Evolutionary conservation across 2,329 filamentous ascomycete genomes (phyloP), one percentile per base, ranked within the genome.

Genomic region (Trichoderma harzianum): DNA sequence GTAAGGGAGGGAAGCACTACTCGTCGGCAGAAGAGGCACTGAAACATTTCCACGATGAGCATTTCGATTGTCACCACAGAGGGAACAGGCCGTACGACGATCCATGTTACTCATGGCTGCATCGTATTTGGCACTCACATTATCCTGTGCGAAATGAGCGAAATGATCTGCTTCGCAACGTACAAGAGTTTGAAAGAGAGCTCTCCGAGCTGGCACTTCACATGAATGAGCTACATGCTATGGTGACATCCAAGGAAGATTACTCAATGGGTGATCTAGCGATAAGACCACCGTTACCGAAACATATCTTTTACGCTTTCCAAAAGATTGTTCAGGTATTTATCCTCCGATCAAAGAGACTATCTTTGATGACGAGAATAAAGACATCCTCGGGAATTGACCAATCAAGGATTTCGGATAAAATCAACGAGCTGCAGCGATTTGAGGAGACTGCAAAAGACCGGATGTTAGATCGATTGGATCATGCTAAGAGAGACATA

Each of bases 401-500:
- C 6, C 21, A 2, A 5, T 39, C 21, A 2, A 10, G 28, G 10
- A 57, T 34, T 34, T 55, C 51, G 7, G 21, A 24, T 8, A 66
- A 57, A 18, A 36, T 57, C 39, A 21, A n/a, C 1, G 34, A 32
- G 32, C n/a, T 43, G 5, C 26, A 67, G 12, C 10, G 10, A n/a
- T 28, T 34, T 3, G 47, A 62, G 32, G n/a, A 57, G 6, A 39
- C 7, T 18, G 32, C 43, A 7, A 24, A 26, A 11, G 14, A 65
- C 5, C 18, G n/a, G 16, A 64, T 30, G 5, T 30, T 39, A 3
- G 16, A 57, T 24, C 26, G 21, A 7, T 26, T 71, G 28, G 62
- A 71, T 14, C 16, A n/a, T 34, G 61, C 69, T 4, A 71, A 71
- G 34, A 60, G 53, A 51, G 69, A 71, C 18, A 67, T 71, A 4